Percentiles rank a stretch among this genome's conserved stretches.
phyloP scores from a whole-genome alignment of 129 eudicot species.

The Heracleum sosnowskyi region DNA sequence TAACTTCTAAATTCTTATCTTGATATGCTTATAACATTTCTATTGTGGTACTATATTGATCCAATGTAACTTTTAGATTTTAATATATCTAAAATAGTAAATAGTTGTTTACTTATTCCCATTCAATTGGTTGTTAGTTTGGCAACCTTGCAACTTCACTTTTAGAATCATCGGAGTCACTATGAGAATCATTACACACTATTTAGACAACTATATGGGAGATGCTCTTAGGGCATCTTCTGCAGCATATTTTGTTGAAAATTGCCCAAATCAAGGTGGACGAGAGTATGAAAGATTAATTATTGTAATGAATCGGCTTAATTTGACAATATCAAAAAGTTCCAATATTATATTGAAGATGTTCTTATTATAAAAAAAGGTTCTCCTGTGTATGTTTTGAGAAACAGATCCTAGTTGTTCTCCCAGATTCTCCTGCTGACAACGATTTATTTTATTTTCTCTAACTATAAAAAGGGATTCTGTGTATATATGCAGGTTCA shows the following conservation, averaged over 20 bases:
- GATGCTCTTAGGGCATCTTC: conserved; percentile 3
- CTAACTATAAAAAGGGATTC: background rate
- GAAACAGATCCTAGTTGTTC: background rate
- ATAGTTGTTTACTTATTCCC: background rate
- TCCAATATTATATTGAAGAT: background rate
- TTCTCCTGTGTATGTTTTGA: background rate
- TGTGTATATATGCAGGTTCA: conserved; percentile 42
- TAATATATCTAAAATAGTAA: too few relatives aligned
- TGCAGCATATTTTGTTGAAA: background rate
- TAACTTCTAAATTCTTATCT: too few relatives aligned
- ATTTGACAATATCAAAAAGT: background rate
- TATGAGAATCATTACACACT: background rate
- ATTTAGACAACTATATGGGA: background rate
- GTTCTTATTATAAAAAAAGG: background rate
- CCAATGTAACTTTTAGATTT: too few relatives aligned
- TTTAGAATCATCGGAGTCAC: too few relatives aligned
- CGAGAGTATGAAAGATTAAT: background rate
- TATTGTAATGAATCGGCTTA: background rate
- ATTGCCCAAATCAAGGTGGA: background rate
- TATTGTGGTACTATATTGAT: too few relatives aligned
- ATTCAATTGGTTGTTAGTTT: background rate
- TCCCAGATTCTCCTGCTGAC: background rate
- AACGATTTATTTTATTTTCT: background rate
- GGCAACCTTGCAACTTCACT: background rate
- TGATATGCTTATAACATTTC: too few relatives aligned